Evolutionary conservation across 176 grass and related monocot genomes (phyloP), one percentile per base, ranked within the genome.

Genomic region (Eragrostis nindensis): DNA sequence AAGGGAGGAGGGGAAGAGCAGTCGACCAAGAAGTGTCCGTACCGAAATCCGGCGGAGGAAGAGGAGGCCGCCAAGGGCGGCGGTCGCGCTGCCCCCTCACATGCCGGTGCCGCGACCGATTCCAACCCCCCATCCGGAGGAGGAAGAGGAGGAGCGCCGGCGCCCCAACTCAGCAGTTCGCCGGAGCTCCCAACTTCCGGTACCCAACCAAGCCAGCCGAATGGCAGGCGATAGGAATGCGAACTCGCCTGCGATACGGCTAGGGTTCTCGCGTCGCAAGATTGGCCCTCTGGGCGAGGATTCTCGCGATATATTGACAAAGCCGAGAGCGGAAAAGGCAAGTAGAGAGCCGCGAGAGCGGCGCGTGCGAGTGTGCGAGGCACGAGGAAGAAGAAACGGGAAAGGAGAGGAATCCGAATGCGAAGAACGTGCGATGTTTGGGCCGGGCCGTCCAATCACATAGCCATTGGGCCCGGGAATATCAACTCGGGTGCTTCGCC

Each of bases 41-140:
- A 85, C 81, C 87, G 38, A 42, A 18, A 80, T 53, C 66, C 16
- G 40, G 41, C 18, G 76, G 49, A 39, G 82, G 52, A 32, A 44
- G 21, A 48, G 73, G 82, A 25, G 62, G 78, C 4, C 17, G 21
- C 13, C 39, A 41, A 26, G 66, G 81, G 47, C 61, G 39, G 13
- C 27, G 39, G 26, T 61, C 48, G 50, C 8, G 73, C 5, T 59
- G 73, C 10, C 21, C 9, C 73, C 73, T 84, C 27, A 2, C 66
- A 6, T 70, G 19, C n/a, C n/a, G n/a, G n/a, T n/a, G n/a, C 73
- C 73, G 52, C 18, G 82, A 18, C 26, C 52, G 52, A 30, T 70
- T 76, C 64, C 64, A 39, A 0, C 43, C 73, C 40, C 63, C 64
- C 82, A 84, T 84, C 63, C 10, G 41, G 18, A 22, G 39, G 11